These are phyloP conservation scores for Gardenia jasminoides DNA, from an alignment of 257 asterid species.

Conservation along the genomic window DNA sequence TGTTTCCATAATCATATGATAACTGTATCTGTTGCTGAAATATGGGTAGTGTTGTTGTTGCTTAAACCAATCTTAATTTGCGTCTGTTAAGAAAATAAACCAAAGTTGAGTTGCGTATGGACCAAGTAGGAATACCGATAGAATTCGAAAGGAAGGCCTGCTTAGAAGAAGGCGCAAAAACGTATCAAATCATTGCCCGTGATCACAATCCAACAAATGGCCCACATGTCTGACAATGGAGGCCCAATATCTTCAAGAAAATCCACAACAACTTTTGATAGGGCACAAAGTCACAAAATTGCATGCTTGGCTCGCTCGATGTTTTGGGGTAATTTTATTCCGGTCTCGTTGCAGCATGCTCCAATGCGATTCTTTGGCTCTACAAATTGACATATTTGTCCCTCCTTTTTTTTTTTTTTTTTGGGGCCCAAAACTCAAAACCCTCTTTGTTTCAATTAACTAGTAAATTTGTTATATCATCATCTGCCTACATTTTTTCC, in stretches of 20 bases:
- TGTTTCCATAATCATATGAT: not conserved
- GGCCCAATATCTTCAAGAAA: not conserved
- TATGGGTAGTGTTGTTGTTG: not conserved
- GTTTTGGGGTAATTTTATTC: not conserved
- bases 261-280: no score
- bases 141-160: not conserved
- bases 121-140: no score
- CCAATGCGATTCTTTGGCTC: not conserved
- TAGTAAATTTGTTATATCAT: no score
- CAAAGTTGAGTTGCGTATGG: no score
- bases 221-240: not conserved
- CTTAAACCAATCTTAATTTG: no score
- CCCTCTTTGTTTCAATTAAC: no score
- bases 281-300: no score
- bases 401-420: no score
- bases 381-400: no score
- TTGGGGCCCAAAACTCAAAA: no score
- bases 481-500: not conserved
- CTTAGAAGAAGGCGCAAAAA: not conserved
- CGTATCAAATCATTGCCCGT: not conserved
- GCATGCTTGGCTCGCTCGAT: not conserved
- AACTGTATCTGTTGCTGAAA: not conserved
- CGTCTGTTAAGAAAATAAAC: no score
- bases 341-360: no score
- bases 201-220: not conserved